These are phyloP conservation scores for Plasmodium relictum DNA, from an alignment of 169 alveolate species.

Conservation along the genomic window DNA sequence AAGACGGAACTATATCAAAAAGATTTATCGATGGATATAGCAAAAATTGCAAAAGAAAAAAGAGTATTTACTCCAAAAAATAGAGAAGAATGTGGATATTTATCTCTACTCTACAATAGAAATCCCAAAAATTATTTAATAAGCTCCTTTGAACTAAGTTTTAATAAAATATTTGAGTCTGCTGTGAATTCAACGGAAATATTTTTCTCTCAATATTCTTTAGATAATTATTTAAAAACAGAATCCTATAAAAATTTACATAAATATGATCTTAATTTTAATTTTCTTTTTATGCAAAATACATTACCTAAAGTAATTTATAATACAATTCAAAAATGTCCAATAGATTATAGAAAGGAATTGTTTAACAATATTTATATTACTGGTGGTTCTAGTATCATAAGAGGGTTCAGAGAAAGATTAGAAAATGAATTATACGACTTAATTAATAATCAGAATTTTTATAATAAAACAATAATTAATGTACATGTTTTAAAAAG, in stretches of 20 bases:
- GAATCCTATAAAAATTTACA: constrained; percentile 62
- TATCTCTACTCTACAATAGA: constrained; percentile 53
- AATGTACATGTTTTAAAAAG: constrained; percentile 49
- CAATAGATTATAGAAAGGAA: constrained; percentile 62
- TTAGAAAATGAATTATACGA: constrained; percentile 61
- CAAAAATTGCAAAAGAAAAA: constrained; percentile 75
- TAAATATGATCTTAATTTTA: constrained; percentile 30
- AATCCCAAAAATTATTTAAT: constrained; percentile 56
- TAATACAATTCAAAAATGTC: constrained; percentile 66
- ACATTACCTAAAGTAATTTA: constrained; percentile 59
- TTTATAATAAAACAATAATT: constrained; percentile 37
- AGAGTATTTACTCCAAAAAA: constrained; percentile 52
- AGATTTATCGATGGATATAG: constrained; percentile 57
- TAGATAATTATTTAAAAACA: constrained; percentile 59
- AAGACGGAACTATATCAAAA: constrained; percentile 31
- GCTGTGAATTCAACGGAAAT: constrained; percentile 75
- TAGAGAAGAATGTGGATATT: constrained; percentile 69
- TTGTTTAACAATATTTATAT: constrained; percentile 42
- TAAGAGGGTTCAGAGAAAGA: constrained; percentile 70
- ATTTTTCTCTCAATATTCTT: constrained; percentile 58
- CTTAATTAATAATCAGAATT: constrained; percentile 29
- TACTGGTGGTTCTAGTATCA: constrained; percentile 71
- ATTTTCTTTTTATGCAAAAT: constrained; percentile 11
- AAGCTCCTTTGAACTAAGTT: constrained; percentile 41
- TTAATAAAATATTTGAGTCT: constrained; percentile 62